Evolutionary conservation across 768 basidiomycete genomes (phyloP).

Genomic region (Suillus decipiens): DNA sequence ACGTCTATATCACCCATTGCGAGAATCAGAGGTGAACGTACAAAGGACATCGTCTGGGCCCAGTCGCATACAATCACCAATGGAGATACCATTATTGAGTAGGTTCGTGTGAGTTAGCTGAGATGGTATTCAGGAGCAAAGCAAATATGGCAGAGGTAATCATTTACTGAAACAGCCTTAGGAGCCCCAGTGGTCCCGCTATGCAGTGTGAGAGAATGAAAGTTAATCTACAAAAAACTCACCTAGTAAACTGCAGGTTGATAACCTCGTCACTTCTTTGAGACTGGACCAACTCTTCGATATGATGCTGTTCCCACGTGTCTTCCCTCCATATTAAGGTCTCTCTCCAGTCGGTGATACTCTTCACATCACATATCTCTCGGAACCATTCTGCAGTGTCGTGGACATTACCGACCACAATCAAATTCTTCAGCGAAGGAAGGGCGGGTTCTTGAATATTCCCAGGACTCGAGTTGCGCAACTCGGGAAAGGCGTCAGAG

Average conservation of each 20-base stretch:
- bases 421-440: slow-evolving; percentile 61
- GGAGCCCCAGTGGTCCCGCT: slow-evolving; percentile 83
- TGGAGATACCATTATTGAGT: slow-evolving; percentile 74
- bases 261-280: slow-evolving; percentile 69
- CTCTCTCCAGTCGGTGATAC: slow-evolving; percentile 72
- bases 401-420: slow-evolving; percentile 65
- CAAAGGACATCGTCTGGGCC: slow-evolving; percentile 68
- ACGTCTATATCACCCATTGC: not conserved
- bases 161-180: slow-evolving; percentile 78
- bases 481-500: slow-evolving; percentile 54
- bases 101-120: slow-evolving; percentile 80
- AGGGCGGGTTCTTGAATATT: slow-evolving; percentile 57
- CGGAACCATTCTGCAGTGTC: slow-evolving; percentile 41
- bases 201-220: slow-evolving; percentile 6
- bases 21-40: slow-evolving; percentile 32
- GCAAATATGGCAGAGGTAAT: not conserved
- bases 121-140: not conserved
- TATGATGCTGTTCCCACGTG: slow-evolving; percentile 40
- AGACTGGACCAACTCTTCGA: slow-evolving; percentile 42
- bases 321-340: slow-evolving; percentile 68
- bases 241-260: slow-evolving; percentile 88
- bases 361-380: slow-evolving; percentile 43
- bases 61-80: slow-evolving; percentile 71
- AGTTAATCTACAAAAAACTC: slow-evolving; percentile 11
- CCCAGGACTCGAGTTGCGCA: slow-evolving; percentile 51